A percentile compares a stretch with the other conserved stretches of the same genome.
Evolutionary conservation across 441 rosid genomes (phyloP).

Genomic region (Erodium moschatum): DNA sequence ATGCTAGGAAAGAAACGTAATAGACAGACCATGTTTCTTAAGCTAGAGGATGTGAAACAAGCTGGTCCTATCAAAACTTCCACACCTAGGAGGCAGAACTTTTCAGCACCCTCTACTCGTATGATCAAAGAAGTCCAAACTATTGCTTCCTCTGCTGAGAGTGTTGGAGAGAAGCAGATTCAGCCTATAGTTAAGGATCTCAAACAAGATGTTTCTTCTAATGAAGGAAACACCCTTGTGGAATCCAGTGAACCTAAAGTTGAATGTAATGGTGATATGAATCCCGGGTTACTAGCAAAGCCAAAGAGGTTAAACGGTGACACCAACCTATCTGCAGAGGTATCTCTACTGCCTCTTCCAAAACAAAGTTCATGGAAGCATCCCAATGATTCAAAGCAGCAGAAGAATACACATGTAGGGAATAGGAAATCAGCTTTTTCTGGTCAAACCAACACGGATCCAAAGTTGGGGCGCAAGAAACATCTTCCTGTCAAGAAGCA

Average conservation of each 20-base stretch:
- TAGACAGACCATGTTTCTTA: conserved; percentile 84
- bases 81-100: conserved; percentile 71
- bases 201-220: conserved; percentile 40
- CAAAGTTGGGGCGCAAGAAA: conserved; percentile 64
- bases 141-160: conserved; percentile 39
- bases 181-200: conserved; percentile 44
- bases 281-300: conserved; percentile 38
- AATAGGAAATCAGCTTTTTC: conserved; percentile 42
- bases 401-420: conserved; percentile 41
- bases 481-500: conserved; percentile 51
- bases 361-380: conserved; percentile 89
- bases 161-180: conserved; percentile 41
- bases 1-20: conserved; percentile 95
- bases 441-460: conserved; percentile 54
- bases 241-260: conserved; percentile 46
- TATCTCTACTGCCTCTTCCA: conserved; percentile 39
- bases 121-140: conserved; percentile 65
- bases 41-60: conserved; percentile 89
- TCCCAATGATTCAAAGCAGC: conserved; percentile 47
- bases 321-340: conserved; percentile 47
- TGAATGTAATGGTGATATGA: conserved; percentile 62
- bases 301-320: conserved; percentile 55
- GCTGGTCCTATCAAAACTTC: conserved; percentile 61
- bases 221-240: conserved; percentile 38
- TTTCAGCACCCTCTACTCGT: conserved; percentile 53